These are phyloP conservation scores for Nicotiana knightiana DNA, from an alignment of 257 asterid species.

Conservation along the genomic window DNA sequence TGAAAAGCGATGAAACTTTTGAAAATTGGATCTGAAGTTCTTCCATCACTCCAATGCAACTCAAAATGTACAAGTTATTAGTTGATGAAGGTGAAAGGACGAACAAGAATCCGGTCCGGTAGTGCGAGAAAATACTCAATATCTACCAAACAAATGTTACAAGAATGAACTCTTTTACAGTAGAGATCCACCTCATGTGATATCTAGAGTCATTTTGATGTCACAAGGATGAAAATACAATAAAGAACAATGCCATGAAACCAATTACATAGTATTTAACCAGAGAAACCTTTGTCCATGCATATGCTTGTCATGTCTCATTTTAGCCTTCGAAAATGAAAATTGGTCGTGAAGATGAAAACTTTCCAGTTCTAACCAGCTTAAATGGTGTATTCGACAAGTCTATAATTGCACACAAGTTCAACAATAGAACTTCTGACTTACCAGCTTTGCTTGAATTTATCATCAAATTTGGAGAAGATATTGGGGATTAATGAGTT, in stretches of 20 bases:
- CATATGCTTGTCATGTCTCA: background rate
- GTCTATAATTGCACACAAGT: background rate
- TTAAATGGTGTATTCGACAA: background rate
- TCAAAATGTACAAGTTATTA: background rate
- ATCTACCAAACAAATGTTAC: background rate
- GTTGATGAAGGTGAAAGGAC: background rate
- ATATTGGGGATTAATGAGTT: background rate
- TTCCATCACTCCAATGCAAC: no score
- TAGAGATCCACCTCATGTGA: background rate
- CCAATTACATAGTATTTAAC: background rate
- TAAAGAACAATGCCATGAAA: background rate
- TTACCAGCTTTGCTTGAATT: background rate
- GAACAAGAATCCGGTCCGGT: background rate
- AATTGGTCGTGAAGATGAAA: no score
- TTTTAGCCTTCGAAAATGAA: no score
- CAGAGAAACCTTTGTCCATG: background rate
- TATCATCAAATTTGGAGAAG: background rate
- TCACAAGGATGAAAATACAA: background rate
- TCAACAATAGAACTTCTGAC: background rate
- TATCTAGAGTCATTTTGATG: background rate
- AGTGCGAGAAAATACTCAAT: background rate
- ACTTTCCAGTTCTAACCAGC: background rate
- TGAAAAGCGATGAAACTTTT: no score
- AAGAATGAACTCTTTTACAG: background rate
- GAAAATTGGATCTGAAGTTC: no score